Conservation (phyloP, 2,329 filamentous ascomycete species). For the Monilinia vaccinii-corymbosi region DNA sequence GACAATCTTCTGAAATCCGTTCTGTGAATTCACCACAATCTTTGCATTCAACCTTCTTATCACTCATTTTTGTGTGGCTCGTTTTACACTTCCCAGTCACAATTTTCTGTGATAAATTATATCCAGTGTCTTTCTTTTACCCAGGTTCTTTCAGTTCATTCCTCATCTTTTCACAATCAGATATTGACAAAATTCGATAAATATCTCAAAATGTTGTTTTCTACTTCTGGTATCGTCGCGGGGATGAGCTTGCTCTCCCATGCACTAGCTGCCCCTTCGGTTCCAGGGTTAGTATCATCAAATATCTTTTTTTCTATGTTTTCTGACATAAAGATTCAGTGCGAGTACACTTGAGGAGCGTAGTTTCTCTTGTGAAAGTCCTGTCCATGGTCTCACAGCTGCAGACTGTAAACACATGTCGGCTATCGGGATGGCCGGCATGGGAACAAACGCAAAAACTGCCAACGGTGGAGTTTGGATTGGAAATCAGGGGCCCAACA, state of each 20-base stretch:
- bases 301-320: no score
- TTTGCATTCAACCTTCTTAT: background rate
- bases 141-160: background rate
- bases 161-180: background rate
- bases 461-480: constrained; percentile 10
- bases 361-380: constrained; percentile 4
- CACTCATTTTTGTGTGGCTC: background rate
- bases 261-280: constrained; percentile 1
- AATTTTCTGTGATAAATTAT: background rate
- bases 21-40: background rate
- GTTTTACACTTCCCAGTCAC: background rate
- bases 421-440: constrained; percentile 6
- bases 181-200: background rate
- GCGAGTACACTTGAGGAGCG: constrained; percentile 7
- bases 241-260: constrained; percentile 8
- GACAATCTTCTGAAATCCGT: background rate
- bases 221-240: background rate
- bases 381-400: constrained; percentile 3
- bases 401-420: constrained; percentile 12
- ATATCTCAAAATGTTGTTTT: constrained; percentile 4
- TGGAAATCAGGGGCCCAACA: constrained; percentile 11
- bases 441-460: constrained; percentile 7
- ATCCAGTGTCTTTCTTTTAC: constrained; percentile 1
- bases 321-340: background rate
- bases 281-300: background rate